phyloP scores from a whole-genome alignment of 352 stramenopile species.

The Globisporangium rhizosaccharum region DNA sequence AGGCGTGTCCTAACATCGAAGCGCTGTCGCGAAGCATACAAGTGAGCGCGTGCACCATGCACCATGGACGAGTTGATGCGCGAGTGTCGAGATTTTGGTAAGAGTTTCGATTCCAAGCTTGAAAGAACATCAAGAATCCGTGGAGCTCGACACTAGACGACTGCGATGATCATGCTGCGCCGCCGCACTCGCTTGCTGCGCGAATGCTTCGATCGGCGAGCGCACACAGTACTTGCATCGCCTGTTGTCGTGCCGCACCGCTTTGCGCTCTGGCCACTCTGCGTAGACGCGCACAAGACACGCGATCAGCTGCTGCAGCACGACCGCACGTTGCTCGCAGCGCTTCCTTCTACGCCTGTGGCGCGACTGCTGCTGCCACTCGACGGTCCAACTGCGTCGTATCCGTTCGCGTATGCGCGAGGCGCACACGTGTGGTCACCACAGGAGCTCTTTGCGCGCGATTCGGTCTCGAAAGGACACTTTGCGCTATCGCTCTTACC shows the following conservation, averaged over 20 bases:
- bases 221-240: no score
- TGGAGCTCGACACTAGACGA: neutral
- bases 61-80: no score
- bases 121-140: no score
- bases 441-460: neutral
- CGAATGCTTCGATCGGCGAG: neutral
- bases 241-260: slow-evolving; percentile 14
- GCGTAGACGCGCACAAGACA: slow-evolving; percentile 8
- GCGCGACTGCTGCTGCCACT: slow-evolving; percentile 27
- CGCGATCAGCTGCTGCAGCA: slow-evolving; percentile 16
- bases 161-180: neutral
- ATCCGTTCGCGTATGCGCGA: slow-evolving; percentile 2
- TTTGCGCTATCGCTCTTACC: slow-evolving; percentile 15
- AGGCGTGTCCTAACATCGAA: no score
- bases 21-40: no score
- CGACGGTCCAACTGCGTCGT: neutral
- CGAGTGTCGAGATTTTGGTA: no score
- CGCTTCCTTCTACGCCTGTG: slow-evolving; percentile 10
- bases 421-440: neutral
- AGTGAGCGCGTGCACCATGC: no score
- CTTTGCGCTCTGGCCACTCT: slow-evolving; percentile 34
- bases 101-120: no score
- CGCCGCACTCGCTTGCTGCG: neutral
- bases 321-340: slow-evolving; percentile 18
- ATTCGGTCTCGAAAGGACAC: neutral